These are phyloP conservation scores for Arabis hirsuta DNA, from an alignment of 345 rosid species.

Conservation along the genomic window DNA sequence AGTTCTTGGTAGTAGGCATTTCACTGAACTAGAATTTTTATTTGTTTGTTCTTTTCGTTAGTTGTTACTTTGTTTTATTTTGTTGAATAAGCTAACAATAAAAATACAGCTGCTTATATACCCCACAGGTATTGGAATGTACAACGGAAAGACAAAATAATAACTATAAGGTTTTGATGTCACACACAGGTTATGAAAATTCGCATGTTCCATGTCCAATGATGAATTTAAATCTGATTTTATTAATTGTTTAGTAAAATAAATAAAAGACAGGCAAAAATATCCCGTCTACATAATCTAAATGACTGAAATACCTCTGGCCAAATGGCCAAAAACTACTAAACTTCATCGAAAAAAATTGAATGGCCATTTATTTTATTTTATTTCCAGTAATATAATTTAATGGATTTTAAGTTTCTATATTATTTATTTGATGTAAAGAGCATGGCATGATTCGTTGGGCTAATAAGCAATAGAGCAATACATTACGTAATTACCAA, in stretches of 20 bases:
- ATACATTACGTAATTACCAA: not conserved
- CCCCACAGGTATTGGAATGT: slow-evolving; percentile 44
- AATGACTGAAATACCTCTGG: not conserved
- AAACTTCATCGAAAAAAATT: no score
- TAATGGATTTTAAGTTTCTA: not conserved
- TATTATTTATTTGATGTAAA: not conserved
- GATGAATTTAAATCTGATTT: not conserved
- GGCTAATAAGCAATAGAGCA: not conserved
- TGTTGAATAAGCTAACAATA: slow-evolving; percentile 9
- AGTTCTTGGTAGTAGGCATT: slow-evolving; percentile 12
- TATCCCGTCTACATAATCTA: not conserved
- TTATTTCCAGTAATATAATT: not conserved
- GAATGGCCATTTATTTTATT: no score
- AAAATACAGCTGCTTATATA: slow-evolving; percentile 39
- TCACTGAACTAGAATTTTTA: not conserved
- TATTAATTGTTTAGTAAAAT: not conserved
- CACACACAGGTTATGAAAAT: slow-evolving; percentile 19
- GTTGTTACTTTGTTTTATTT: not conserved
- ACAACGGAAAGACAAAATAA: slow-evolving; percentile 34
- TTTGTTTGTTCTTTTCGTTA: slow-evolving; percentile 9
- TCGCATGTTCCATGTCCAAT: slow-evolving; percentile 42
- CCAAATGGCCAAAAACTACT: no score
- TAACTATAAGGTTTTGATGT: slow-evolving; percentile 35
- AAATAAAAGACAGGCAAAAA: not conserved
- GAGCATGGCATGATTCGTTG: not conserved